These are phyloP conservation scores for Solioccasus polychromus DNA, from an alignment of 768 basidiomycete genomes.

Conservation along the genomic window DNA sequence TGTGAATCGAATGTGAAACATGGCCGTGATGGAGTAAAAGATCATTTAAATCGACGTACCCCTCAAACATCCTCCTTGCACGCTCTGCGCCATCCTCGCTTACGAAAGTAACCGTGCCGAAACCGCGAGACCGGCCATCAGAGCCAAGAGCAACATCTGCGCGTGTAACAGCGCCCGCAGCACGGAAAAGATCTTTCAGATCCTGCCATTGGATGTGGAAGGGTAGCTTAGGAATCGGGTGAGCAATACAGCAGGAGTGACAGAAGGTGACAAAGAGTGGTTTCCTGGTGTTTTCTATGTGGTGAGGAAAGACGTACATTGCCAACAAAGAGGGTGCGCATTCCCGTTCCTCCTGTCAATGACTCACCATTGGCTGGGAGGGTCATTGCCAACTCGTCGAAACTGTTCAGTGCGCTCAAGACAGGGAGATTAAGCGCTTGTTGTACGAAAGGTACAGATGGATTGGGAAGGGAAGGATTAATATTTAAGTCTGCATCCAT, in stretches of 20 bases:
- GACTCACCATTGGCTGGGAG: conserved; percentile 21
- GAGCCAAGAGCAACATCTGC: conserved; percentile 88
- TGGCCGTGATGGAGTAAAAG: not conserved
- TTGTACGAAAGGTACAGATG: conserved; percentile 20
- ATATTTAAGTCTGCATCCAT: conserved; percentile 23
- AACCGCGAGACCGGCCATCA: conserved; percentile 88
- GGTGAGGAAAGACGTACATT: conserved; percentile 57
- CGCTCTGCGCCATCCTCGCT: conserved; percentile 80
- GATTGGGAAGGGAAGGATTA: conserved; percentile 9
- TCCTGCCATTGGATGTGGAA: conserved; percentile 99
- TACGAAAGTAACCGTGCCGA: conserved; percentile 88
- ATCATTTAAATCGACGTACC: conserved; percentile 54
- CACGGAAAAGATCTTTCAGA: conserved; percentile 91
- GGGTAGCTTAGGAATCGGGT: conserved; percentile 57
- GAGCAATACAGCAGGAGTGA: conserved; percentile 13
- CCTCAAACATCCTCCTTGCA: conserved; percentile 87
- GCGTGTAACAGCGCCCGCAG: conserved; percentile 84
- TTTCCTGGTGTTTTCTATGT: conserved; percentile 5
- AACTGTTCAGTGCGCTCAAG: conserved; percentile 10
- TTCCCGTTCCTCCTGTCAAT: conserved; percentile 28
- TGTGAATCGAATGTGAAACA: not conserved
- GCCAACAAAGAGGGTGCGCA: conserved; percentile 78
- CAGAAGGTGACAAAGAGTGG: not conserved
- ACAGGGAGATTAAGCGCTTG: conserved; percentile 15
- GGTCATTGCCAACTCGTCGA: conserved; percentile 17